These are phyloP conservation scores for Brassica juncea DNA, from an alignment of 345 rosid genomes.

Conservation along the genomic window DNA sequence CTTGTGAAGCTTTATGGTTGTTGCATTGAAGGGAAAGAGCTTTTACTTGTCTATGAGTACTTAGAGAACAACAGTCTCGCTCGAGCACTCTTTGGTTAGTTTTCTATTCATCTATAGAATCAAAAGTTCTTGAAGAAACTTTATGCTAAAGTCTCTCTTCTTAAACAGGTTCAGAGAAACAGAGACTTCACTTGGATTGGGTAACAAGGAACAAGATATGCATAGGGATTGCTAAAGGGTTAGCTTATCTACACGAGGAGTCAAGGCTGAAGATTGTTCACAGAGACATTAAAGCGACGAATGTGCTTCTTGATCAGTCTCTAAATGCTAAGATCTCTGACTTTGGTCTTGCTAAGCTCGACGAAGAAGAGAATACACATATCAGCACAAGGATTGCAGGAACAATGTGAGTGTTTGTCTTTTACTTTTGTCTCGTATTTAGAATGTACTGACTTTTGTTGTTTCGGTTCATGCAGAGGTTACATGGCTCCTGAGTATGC, in stretches of 20 bases:
- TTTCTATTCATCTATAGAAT: neutral
- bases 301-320: conserved; percentile 61
- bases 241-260: conserved; percentile 71
- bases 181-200: conserved; percentile 58
- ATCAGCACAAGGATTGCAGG: conserved; percentile 72
- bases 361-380: conserved; percentile 67
- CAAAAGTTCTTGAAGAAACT: neutral
- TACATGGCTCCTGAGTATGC: conserved; percentile 99
- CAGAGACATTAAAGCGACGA: conserved; percentile 71
- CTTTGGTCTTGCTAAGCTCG: conserved; percentile 72
- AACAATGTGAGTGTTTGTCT: conserved; percentile 50
- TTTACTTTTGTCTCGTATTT: neutral
- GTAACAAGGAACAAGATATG: conserved; percentile 62
- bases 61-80: conserved; percentile 73
- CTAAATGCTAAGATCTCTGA: conserved; percentile 64
- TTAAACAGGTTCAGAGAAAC: conserved; percentile 46
- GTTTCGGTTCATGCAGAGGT: conserved; percentile 51
- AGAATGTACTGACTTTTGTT: neutral
- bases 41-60: conserved; percentile 67
- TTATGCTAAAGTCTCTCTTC: neutral
- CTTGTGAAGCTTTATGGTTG: conserved; percentile 72
- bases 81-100: conserved; percentile 61
- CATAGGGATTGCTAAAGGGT: conserved; percentile 67
- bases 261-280: conserved; percentile 69
- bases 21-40: conserved; percentile 60